Base-by-base conservation (phyloP, 345 rosid genomes). In the Citrus hindsii region DNA sequence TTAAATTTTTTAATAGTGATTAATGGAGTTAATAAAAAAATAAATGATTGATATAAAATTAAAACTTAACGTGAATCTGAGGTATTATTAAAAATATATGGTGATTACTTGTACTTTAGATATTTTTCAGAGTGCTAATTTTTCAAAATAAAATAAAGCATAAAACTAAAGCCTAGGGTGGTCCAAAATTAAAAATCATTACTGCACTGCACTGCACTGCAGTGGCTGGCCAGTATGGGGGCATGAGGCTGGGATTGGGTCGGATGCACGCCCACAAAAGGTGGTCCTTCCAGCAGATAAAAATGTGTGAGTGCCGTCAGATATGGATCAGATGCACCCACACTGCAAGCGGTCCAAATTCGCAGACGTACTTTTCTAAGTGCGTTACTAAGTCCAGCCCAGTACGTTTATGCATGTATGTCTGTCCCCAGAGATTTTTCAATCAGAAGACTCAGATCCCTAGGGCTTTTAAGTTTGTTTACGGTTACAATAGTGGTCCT, bases 381-480 rank as follows among this genome's bases (percentile, higher is more conserved):
- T 70, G 78, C 22, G 40, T 62, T 59, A 32, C 51, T n/a, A 65
- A 53, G 77, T 78, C 69, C 77, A 55, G 58, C 55, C 67, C 67
- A 42, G n/a, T 18, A 0, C 10, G 24, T 56, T 19, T 22, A 38
- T 35, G 69, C 32, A 22, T 30, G 19, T 1, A 19, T 21, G 71
- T 67, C 77, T 24, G 80, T 69, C 32, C 22, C 53, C 76, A 73
- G 69, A 51, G 78, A 84, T 55, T 64, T 61, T 76, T 42, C 55
- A 21, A 38, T 59, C 76, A 67, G 62, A 12, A 10, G 48, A 77
- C 67, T 53, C 83, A 38, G 82, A 79, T 84, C 87, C 87, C 87
- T 21, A 82, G 70, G 58, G 48, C n/a, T 13, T 22, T 38, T 42
- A 37, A 22, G 75, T 63, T 37, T 79, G n/a, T 66, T 35, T 67